Percentiles rank a stretch among this genome's conserved stretches.
Conservation (phyloP, 805 yeast species). For the Suhomyces vadensis region DNA sequence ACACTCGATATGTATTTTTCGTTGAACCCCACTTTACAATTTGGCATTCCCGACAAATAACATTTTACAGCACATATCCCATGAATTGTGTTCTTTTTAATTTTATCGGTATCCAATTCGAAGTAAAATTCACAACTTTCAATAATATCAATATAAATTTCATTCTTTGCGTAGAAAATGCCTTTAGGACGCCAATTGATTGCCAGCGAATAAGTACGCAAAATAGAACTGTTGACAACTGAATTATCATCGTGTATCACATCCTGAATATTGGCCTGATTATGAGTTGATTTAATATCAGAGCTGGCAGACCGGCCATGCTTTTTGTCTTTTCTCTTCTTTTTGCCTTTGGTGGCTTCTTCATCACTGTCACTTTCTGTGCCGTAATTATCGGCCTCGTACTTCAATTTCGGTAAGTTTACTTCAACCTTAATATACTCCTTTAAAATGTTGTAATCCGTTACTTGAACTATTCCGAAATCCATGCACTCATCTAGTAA, state of each 20-base stretch:
- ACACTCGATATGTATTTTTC: conserved; percentile 39
- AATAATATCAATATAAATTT: conserved; percentile 43
- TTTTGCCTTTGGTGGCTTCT: conserved; percentile 11
- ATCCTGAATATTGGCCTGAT: conserved; percentile 38
- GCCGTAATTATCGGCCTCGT: conserved; percentile 9
- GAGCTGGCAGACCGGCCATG: conserved; percentile 6
- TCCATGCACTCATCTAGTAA: conserved; percentile 89
- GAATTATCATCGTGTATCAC: conserved; percentile 23
- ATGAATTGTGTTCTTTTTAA: conserved; percentile 33
- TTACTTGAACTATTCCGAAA: conserved; percentile 81
- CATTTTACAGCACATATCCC: conserved; percentile 39
- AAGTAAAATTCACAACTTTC: conserved; percentile 39
- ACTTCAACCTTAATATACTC: conserved; percentile 71
- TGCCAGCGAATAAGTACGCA: conserved; percentile 70
- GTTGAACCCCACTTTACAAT: conserved; percentile 42
- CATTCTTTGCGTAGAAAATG: conserved; percentile 45
- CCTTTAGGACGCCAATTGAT: conserved; percentile 49
- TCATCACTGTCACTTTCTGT: conserved; percentile 9
- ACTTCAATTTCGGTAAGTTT: conserved; percentile 21
- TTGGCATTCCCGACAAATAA: conserved; percentile 47
- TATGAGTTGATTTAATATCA: conserved; percentile 38
- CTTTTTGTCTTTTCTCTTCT: conserved; percentile 13
- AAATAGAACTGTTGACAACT: conserved; percentile 63
- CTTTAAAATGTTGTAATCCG: conserved; percentile 73
- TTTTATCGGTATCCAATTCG: conserved; percentile 29